Base-by-base conservation (phyloP, 2,329 filamentous ascomycete species). In the Nannizziopsis barbatae region DNA sequence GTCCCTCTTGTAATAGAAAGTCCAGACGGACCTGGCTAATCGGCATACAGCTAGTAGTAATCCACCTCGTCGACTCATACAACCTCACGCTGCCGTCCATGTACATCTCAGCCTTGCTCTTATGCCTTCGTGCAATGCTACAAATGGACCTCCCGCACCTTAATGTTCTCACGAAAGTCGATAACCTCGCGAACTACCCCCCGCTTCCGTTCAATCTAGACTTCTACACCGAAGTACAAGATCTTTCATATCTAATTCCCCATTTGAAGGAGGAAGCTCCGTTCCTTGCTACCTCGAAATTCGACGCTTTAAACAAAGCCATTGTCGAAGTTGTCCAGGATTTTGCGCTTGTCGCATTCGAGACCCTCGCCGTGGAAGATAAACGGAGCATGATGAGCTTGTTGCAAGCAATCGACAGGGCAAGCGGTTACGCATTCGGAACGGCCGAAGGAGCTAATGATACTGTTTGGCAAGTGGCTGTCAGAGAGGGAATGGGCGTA, bases 81-180 rank as follows among this genome's bases (percentile, higher is more conserved):
- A 90, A 87, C 64, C 76, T 96, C 22, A 95, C 89, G 0, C 81
- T 93, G 52, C 92, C 92, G 0, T 95, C 89, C 2, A 78, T 96
- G 52, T 98, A 95, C 67, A 84, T 98, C 51, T 94, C 90, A 56
- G 92, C 93, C 58, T 76, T 98, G 50, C 81, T 98, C 49, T 81
- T 98, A 18, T 90, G 88, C 48, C 79, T 98, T 55, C 84, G 92
- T 56, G 89, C 87, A 58, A 98, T 98, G 90, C 80, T 98, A 46
- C 92, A 96, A 69, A 90, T 98, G 77, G 92, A 96, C 62, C 84
- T 96, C 53, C 88, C 92, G 0, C 87, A 95, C 62, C 75, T 98
- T 56, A 98, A 98, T 61, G 86, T 98, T 53, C 77, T 98, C 20
- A 95, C 89, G 50, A 98, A 98, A 70, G 94, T 98, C 68, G 92